phyloP scores from a whole-genome alignment of 192 early-diverging fungal species.

The Podila epigama region DNA sequence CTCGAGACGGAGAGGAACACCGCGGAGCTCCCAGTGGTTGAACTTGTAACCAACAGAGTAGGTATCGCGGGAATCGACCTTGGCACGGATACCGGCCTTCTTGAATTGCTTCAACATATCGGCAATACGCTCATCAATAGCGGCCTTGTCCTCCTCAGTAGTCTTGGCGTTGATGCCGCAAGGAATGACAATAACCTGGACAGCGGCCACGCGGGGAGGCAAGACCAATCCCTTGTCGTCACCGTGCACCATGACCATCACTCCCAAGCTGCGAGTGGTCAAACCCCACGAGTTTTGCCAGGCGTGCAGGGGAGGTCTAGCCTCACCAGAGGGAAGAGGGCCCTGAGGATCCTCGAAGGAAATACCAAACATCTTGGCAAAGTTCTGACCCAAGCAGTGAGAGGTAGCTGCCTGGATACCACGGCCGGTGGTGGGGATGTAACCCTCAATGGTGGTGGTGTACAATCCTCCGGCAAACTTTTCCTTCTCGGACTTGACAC shows the following conservation, averaged over 20 bases:
- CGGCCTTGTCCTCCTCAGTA: slow-evolving; percentile 73
- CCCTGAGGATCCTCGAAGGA: slow-evolving; percentile 86
- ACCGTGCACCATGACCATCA: slow-evolving; percentile 99
- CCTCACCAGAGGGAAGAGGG: slow-evolving; percentile 55
- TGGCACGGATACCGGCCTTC: slow-evolving; percentile 76
- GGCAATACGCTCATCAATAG: slow-evolving; percentile 73
- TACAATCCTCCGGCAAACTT: slow-evolving; percentile 98
- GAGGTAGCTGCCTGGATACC: slow-evolving; percentile 99
- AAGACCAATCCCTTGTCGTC: slow-evolving; percentile 99
- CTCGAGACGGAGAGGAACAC: slow-evolving; percentile 96
- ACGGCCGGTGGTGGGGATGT: slow-evolving; percentile 95
- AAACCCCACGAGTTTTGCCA: slow-evolving; percentile 99
- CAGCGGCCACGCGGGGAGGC: slow-evolving; percentile 89
- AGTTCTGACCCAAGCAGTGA: slow-evolving; percentile 99
- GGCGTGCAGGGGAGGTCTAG: slow-evolving; percentile 77
- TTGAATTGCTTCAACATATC: slow-evolving; percentile 73
- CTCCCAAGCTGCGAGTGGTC: slow-evolving; percentile 96
- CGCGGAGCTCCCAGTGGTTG: slow-evolving; percentile 99
- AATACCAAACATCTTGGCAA: slow-evolving; percentile 99
- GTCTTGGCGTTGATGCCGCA: slow-evolving; percentile 92
- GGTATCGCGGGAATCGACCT: slow-evolving; percentile 80
- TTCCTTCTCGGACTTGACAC: slow-evolving; percentile 98
- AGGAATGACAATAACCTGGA: slow-evolving; percentile 93
- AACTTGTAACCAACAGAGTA: slow-evolving; percentile 98
- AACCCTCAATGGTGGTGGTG: slow-evolving; percentile 98